Conservation (phyloP, 345 rosid genomes). For the Citrus sp. region DNA sequence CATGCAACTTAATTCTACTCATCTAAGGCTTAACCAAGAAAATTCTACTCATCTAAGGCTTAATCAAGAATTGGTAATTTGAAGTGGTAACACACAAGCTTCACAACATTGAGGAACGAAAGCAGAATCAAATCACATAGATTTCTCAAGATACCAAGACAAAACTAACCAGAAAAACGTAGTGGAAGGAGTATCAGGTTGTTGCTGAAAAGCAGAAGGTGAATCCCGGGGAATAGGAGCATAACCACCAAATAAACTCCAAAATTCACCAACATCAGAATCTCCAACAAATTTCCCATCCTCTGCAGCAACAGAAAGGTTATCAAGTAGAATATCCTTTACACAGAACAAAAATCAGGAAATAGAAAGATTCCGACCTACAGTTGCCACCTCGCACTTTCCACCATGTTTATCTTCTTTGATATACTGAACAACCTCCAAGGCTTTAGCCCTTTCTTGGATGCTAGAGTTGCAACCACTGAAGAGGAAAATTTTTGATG, state of each 20-base stretch:
- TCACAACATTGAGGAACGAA: not conserved
- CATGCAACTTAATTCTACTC: not conserved
- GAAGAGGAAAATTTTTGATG: conserved; percentile 79
- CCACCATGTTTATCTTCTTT: conserved; percentile 74
- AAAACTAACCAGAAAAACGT: conserved; percentile 56
- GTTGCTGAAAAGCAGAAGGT: conserved; percentile 34
- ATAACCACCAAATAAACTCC: conserved; percentile 93
- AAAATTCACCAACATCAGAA: conserved; percentile 83
- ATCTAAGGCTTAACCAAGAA: not conserved
- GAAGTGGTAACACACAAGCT: not conserved
- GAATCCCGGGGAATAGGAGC: conserved; percentile 68
- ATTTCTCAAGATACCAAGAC: not conserved
- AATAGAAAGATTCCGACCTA: conserved; percentile 45
- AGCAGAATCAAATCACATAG: conserved; percentile 2
- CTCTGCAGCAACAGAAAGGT: conserved; percentile 47
- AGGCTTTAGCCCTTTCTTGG: conserved; percentile 86
- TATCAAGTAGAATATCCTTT: conserved; percentile 6
- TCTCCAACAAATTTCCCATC: conserved; percentile 87
- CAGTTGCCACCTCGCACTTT: conserved; percentile 73
- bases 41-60: not conserved
- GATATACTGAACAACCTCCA: conserved; percentile 78
- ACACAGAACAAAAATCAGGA: not conserved
- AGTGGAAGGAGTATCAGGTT: conserved; percentile 33
- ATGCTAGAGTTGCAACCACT: conserved; percentile 77
- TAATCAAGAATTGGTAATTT: not conserved